A percentile compares a stretch with the other conserved stretches of the same genome.
Evolutionary conservation across 129 eudicot species (phyloP).

Genomic region (Flaveria linearis): DNA sequence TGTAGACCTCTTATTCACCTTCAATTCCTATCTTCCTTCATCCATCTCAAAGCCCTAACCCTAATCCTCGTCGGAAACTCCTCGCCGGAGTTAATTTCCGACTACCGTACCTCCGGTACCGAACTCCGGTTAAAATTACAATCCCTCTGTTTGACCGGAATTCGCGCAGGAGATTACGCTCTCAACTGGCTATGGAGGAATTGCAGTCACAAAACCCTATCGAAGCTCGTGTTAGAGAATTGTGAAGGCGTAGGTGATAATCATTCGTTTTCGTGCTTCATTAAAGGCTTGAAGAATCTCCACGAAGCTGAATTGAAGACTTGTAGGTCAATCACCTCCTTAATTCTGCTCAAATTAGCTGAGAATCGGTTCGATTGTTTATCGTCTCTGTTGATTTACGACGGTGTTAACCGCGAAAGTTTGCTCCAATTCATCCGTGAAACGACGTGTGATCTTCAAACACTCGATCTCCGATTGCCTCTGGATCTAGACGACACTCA

Average conservation of each 20-base stretch:
- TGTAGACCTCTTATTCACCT: conserved; percentile 45
- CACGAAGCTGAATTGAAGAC: conserved; percentile 58
- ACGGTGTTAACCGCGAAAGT: conserved; percentile 61
- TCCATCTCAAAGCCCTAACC: conserved; percentile 33
- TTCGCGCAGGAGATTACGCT: conserved; percentile 45
- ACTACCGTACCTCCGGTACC: not conserved
- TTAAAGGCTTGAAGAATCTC: conserved; percentile 25
- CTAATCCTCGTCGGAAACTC: conserved; percentile 22
- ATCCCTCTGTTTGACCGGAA: conserved; percentile 48
- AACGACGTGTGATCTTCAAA: conserved; percentile 41
- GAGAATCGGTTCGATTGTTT: conserved; percentile 39
- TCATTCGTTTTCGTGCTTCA: conserved; percentile 37
- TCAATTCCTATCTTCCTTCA: conserved; percentile 35
- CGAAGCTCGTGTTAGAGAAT: conserved; percentile 45
- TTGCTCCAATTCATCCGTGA: conserved; percentile 58
- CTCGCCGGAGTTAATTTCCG: not conserved
- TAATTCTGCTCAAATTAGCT: conserved; percentile 43
- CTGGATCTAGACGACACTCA: conserved; percentile 70
- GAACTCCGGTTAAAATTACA: conserved; percentile 44
- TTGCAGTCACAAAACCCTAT: conserved; percentile 37
- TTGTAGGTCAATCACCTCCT: conserved; percentile 49
- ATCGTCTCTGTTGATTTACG: conserved; percentile 51
- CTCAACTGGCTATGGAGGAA: conserved; percentile 61
- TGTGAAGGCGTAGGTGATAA: conserved; percentile 66
- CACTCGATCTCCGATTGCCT: conserved; percentile 65